Evolutionary conservation across 768 basidiomycete species (phyloP).

Genomic region (Psilocybe tampanensis): DNA sequence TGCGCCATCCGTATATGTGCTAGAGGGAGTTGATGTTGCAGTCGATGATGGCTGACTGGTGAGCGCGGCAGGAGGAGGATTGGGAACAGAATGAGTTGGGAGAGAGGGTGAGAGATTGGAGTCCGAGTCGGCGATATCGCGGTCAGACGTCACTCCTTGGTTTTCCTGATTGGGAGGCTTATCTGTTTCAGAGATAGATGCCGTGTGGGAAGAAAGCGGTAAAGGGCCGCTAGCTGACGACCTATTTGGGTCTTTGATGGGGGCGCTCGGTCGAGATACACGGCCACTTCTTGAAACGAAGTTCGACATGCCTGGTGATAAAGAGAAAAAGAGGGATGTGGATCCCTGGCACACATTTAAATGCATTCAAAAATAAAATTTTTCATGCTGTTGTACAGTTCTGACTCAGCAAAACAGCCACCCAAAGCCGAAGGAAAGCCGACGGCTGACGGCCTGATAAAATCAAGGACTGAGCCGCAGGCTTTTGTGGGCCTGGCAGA

Average conservation of each 20-base stretch:
- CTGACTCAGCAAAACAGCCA: not conserved
- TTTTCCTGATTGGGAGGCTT: not conserved
- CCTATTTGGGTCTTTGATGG: not conserved
- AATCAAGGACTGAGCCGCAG: not conserved
- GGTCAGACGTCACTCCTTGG: not conserved
- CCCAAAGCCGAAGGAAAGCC: not conserved
- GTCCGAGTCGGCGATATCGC: not conserved
- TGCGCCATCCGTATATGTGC: no score
- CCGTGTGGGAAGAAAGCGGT: not conserved
- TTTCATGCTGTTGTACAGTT: not conserved
- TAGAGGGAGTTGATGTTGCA: no score
- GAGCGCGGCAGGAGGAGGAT: no score
- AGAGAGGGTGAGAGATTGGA: not conserved
- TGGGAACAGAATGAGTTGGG: not conserved
- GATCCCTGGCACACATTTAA: not conserved
- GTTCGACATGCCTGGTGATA: no score
- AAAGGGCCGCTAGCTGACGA: not conserved
- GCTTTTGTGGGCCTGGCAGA: not conserved
- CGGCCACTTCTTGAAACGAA: not conserved
- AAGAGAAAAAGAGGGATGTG: not conserved
- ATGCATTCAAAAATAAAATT: not conserved
- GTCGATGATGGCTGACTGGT: no score
- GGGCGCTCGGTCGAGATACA: not conserved
- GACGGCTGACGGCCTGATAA: not conserved
- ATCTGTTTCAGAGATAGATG: not conserved